phyloP scores from a whole-genome alignment of 2,329 filamentous ascomycete species.

The Arthrinium puccinioides region DNA sequence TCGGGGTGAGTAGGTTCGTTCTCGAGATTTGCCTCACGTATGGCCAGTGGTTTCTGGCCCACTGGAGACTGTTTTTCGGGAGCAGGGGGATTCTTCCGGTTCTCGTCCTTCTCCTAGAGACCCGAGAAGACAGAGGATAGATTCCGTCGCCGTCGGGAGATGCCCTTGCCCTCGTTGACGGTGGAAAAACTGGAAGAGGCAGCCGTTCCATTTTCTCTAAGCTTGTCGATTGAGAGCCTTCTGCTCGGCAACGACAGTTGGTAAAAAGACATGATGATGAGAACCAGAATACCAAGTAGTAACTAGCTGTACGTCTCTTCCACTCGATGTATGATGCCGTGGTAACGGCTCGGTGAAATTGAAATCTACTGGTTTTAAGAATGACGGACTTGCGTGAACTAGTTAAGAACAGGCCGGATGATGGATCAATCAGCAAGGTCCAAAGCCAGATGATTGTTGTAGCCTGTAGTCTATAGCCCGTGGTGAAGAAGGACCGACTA shows the following conservation, averaged over 20 bases:
- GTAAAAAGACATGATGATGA: neutral
- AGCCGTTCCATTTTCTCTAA: neutral
- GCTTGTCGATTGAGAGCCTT: neutral
- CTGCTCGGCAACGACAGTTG: neutral
- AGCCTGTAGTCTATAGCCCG: no score
- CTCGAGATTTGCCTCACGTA: conserved; percentile 1
- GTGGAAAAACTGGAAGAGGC: no score
- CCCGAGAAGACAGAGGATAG: conserved; percentile 9
- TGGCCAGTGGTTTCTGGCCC: neutral
- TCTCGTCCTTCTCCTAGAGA: conserved; percentile 11
- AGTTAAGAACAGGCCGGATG: neutral
- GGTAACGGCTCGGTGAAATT: neutral
- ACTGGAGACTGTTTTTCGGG: neutral
- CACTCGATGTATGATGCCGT: neutral
- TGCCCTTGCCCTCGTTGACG: neutral
- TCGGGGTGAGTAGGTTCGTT: no score
- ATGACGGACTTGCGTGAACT: neutral
- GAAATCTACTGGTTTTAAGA: neutral
- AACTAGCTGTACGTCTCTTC: neutral
- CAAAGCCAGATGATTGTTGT: no score
- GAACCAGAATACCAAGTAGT: neutral
- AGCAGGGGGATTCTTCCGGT: neutral
- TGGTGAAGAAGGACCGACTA: no score
- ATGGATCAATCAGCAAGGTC: neutral
- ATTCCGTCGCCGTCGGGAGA: conserved; percentile 7